These are phyloP conservation scores for Elaeagnus macrophylla DNA, from an alignment of 306 rosid species.

Conservation along the genomic window DNA sequence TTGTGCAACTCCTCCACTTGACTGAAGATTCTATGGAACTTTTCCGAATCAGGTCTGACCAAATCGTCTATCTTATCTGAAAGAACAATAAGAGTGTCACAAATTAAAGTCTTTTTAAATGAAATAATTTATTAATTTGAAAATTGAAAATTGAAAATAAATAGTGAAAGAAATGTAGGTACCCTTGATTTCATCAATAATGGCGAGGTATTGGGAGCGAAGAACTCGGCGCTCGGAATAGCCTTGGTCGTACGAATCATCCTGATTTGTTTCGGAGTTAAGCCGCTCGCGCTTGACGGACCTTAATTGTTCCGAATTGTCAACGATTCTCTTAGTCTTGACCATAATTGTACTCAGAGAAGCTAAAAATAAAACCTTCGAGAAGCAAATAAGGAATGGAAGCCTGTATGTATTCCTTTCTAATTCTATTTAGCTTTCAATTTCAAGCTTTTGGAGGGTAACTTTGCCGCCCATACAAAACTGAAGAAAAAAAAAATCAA, in stretches of 20 bases:
- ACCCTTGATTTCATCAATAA: constrained; percentile 24
- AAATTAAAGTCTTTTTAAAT: background rate
- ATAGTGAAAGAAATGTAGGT: background rate
- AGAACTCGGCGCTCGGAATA: constrained; percentile 19
- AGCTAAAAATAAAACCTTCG: too few species aligned
- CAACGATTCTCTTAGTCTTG: background rate
- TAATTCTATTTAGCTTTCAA: too few species aligned
- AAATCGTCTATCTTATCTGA: constrained; percentile 69
- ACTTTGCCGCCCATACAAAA: too few species aligned
- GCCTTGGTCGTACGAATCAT: constrained; percentile 14
- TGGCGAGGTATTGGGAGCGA: constrained; percentile 28
- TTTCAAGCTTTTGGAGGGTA: too few species aligned
- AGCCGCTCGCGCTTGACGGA: constrained; percentile 35
- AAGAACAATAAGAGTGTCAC: background rate
- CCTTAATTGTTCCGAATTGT: constrained; percentile 10
- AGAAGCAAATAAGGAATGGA: too few species aligned
- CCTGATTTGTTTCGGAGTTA: constrained; percentile 5
- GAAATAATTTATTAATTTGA: background rate
- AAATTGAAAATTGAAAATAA: background rate
- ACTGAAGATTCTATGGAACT: constrained; percentile 38
- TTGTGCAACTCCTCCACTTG: constrained; percentile 67
- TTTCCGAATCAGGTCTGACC: constrained; percentile 35
- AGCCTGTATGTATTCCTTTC: too few species aligned
- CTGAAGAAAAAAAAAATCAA: too few species aligned
- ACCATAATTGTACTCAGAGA: background rate